These are phyloP conservation scores for Raphanus sativus DNA, from an alignment of 345 rosid genomes.

Conservation along the genomic window DNA sequence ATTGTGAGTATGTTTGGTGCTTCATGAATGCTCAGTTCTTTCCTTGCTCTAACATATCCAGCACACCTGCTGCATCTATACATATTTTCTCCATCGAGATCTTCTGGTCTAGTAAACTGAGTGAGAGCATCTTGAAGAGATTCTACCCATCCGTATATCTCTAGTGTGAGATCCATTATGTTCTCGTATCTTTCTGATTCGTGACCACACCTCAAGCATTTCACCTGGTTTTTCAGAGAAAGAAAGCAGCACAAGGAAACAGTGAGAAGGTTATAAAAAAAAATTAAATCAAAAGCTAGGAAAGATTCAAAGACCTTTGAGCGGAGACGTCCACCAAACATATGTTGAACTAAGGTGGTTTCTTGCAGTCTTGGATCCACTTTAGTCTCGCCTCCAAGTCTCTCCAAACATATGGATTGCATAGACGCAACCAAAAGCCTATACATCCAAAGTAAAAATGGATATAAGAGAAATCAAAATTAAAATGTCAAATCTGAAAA, in stretches of 20 bases:
- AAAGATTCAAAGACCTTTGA: conserved; percentile 52
- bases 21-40: conserved; percentile 78
- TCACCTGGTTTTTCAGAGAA: conserved; percentile 47
- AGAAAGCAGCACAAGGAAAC: conserved; percentile 1
- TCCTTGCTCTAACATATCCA: conserved; percentile 71
- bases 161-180: conserved; percentile 84
- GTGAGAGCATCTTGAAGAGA: conserved; percentile 79
- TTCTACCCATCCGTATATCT: conserved; percentile 82
- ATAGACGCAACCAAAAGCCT: conserved; percentile 78
- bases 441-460: conserved; percentile 4
- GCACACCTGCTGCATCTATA: conserved; percentile 88
- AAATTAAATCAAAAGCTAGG: conserved; percentile 12
- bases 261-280: conserved; percentile 1
- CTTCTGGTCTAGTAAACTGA: conserved; percentile 79
- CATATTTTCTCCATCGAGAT: conserved; percentile 90
- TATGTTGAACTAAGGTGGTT: conserved; percentile 82
- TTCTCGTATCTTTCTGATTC: conserved; percentile 82
- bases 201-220: conserved; percentile 72
- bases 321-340: conserved; percentile 75
- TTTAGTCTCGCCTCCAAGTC: conserved; percentile 72
- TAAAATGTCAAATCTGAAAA: not conserved
- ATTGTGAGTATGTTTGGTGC: conserved; percentile 87
- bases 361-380: conserved; percentile 69
- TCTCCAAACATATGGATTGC: conserved; percentile 85
- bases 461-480: conserved; percentile 11